Conservation (phyloP, 345 rosid genomes). For the Lepidium africanum region DNA sequence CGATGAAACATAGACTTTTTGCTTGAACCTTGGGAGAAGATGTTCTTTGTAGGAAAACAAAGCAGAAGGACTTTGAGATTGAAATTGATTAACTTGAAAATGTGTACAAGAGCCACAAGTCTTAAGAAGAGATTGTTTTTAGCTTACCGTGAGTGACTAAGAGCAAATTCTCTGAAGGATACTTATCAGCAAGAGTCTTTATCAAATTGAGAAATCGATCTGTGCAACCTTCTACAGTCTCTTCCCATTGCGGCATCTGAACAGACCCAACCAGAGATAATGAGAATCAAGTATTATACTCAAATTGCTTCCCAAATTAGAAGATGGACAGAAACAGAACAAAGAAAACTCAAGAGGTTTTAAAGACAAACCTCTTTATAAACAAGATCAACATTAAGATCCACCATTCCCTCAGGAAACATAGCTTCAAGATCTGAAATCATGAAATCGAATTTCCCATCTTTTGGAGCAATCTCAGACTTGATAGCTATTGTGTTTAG, state of each 20-base stretch:
- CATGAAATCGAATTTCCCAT: conserved; percentile 47
- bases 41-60: neutral
- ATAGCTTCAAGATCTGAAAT: conserved; percentile 44
- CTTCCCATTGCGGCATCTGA: conserved; percentile 74
- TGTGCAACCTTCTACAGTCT: conserved; percentile 33
- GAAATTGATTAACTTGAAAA: neutral
- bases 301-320: neutral
- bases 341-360: neutral
- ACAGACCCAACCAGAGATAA: neutral
- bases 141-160: conserved; percentile 58
- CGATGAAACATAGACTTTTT: neutral
- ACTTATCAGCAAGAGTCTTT: conserved; percentile 55
- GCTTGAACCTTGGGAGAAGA: neutral
- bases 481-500: conserved; percentile 47
- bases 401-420: conserved; percentile 54
- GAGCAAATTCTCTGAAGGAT: conserved; percentile 33
- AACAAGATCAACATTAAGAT: conserved; percentile 34
- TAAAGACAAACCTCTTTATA: conserved; percentile 38
- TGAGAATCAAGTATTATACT: neutral
- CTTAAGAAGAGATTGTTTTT: neutral
- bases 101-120: neutral
- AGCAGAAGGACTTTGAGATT: neutral
- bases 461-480: conserved; percentile 42
- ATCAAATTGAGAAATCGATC: conserved; percentile 40
- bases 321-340: neutral